phyloP scores from a whole-genome alignment of 2,329 filamentous ascomycete genomes.

The Arthrobotrys iridis region DNA sequence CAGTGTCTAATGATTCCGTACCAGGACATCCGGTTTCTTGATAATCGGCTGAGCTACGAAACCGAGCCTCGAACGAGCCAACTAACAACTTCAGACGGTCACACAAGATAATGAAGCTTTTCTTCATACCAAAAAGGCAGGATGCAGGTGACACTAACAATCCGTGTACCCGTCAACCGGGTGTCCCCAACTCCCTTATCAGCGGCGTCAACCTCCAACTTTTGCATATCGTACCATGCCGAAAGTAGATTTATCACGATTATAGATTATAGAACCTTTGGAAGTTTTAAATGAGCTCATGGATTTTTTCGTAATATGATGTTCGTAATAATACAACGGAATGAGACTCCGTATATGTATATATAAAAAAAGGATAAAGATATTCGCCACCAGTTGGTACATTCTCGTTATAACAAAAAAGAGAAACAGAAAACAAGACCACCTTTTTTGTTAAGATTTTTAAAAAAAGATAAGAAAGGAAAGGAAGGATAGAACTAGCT shows the following conservation, averaged over 20 bases:
- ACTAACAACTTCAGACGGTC: neutral
- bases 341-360: neutral
- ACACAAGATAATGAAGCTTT: neutral
- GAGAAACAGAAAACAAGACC: neutral
- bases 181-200: too few relatives aligned
- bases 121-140: neutral
- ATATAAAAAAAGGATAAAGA: conserved; percentile 18
- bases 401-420: conserved; percentile 34
- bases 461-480: conserved; percentile 3
- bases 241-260: neutral
- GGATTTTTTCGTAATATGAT: conserved; percentile 8
- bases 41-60: too few relatives aligned
- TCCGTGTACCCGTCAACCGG: neutral
- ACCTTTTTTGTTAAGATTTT: neutral
- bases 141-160: neutral
- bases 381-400: conserved; percentile 32
- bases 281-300: conserved; percentile 39
- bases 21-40: too few relatives aligned
- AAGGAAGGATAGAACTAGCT: conserved; percentile 45
- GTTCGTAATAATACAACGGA: conserved; percentile 48
- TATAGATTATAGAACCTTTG: neutral
- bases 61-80: neutral
- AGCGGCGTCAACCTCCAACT: too few relatives aligned
- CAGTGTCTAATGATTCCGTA: too few relatives aligned
- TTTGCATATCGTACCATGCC: too few relatives aligned